Evolutionary conservation across 306 rosid species (phyloP).

Genomic region (Ormosia emarginata): DNA sequence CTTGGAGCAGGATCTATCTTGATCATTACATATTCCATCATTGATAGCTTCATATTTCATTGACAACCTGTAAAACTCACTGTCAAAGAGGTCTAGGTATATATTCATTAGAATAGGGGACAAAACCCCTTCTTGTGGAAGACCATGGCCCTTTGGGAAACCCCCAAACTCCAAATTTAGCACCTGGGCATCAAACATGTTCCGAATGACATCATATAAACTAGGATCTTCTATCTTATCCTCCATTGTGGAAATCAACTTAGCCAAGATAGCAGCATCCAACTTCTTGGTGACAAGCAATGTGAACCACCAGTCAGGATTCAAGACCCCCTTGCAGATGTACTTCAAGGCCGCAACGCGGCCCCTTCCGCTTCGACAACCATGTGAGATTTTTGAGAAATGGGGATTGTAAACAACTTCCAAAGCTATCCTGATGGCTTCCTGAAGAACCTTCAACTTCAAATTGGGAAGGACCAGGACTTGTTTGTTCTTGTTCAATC

Average conservation of each 20-base stretch:
- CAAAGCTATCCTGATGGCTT: conserved; percentile 71
- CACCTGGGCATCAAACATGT: conserved; percentile 67
- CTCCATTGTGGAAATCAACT: conserved; percentile 58
- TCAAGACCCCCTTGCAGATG: conserved; percentile 53
- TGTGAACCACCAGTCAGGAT: conserved; percentile 88
- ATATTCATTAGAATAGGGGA: conserved; percentile 85
- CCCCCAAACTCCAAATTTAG: conserved; percentile 90
- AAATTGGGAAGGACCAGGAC: conserved; percentile 70
- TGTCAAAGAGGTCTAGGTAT: conserved; percentile 77
- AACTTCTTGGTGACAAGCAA: conserved; percentile 51
- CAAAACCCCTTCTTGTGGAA: conserved; percentile 87
- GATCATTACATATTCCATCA: conserved; percentile 19
- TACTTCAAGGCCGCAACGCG: conserved; percentile 61
- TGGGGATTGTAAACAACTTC: conserved; percentile 80
- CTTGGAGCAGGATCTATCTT: conserved; percentile 44
- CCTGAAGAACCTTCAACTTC: conserved; percentile 71
- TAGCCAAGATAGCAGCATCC: conserved; percentile 52
- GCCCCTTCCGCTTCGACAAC: conserved; percentile 90
- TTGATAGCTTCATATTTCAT: conserved; percentile 77
- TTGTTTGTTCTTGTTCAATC: conserved; percentile 40
- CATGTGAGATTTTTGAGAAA: conserved; percentile 84
- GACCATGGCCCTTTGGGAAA: conserved; percentile 84
- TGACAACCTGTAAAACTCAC: conserved; percentile 73
- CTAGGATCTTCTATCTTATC: conserved; percentile 72
- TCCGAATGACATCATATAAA: conserved; percentile 44